Evolutionary conservation across 1,139 yeast genomes (phyloP).

Genomic region (Hemisphaericaspora xylofermentans): DNA sequence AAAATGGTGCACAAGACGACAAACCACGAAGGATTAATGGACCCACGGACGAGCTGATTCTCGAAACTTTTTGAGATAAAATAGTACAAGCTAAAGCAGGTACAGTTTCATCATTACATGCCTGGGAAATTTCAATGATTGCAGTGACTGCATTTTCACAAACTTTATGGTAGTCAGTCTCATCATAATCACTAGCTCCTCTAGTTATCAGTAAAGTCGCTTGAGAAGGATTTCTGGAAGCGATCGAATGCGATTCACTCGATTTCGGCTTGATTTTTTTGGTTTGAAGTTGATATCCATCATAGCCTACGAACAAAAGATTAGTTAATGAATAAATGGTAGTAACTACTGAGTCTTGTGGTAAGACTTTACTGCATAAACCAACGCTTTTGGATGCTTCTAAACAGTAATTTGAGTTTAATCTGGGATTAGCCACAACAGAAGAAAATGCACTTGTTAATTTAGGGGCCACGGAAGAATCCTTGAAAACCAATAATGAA

Average conservation of each 20-base stretch:
- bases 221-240: slow-evolving; percentile 21
- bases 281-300: slow-evolving; percentile 22
- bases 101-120: slow-evolving; percentile 71
- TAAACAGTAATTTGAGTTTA: slow-evolving; percentile 29
- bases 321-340: slow-evolving; percentile 83
- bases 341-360: slow-evolving; percentile 85
- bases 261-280: background rate
- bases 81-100: slow-evolving; percentile 82
- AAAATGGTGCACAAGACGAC: slow-evolving; percentile 55
- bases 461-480: slow-evolving; percentile 44
- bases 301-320: slow-evolving; percentile 59
- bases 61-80: slow-evolving; percentile 73
- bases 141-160: slow-evolving; percentile 70
- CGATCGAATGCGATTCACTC: slow-evolving; percentile 8
- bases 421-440: slow-evolving; percentile 45
- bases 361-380: slow-evolving; percentile 44
- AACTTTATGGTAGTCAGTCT: slow-evolving; percentile 32
- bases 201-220: slow-evolving; percentile 16
- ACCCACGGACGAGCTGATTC: slow-evolving; percentile 38
- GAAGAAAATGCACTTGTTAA: slow-evolving; percentile 52
- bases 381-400: slow-evolving; percentile 44
- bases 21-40: slow-evolving; percentile 54
- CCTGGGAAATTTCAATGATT: slow-evolving; percentile 66
- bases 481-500: slow-evolving; percentile 50
- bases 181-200: slow-evolving; percentile 23